These are phyloP conservation scores for Fusarium illudens DNA, from an alignment of 2,329 filamentous ascomycete species.

Conservation along the genomic window DNA sequence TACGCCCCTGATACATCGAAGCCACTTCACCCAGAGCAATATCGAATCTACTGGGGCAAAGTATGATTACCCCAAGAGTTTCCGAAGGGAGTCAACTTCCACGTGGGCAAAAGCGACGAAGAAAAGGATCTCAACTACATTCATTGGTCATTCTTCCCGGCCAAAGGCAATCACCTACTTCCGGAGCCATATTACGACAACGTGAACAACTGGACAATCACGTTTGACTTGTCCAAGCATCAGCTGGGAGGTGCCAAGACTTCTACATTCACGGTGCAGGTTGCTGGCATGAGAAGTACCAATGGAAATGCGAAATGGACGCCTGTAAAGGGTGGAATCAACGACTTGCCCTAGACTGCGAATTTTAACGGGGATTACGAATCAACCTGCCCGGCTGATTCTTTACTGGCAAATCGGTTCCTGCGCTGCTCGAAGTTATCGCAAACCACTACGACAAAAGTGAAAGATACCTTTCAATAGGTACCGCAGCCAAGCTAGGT, in stretches of 20 bases:
- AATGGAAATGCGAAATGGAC: conserved; percentile 36
- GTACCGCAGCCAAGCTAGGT: no score
- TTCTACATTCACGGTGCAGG: conserved; percentile 32
- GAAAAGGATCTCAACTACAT: conserved; percentile 65
- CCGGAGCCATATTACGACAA: conserved; percentile 52
- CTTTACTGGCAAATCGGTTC: conserved; percentile 55
- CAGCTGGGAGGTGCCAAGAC: conserved; percentile 47
- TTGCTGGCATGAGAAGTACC: conserved; percentile 20
- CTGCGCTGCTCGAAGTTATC: conserved; percentile 67
- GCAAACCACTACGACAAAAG: no score
- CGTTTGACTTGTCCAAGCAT: conserved; percentile 55
- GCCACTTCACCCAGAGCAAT: conserved; percentile 61
- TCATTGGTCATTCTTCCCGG: conserved; percentile 70
- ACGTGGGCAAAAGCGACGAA: conserved; percentile 60
- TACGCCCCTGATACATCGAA: conserved; percentile 56
- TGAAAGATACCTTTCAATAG: no score
- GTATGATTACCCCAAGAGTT: conserved; percentile 66
- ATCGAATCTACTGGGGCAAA: conserved; percentile 67
- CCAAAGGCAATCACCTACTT: conserved; percentile 57
- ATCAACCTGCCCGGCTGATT: conserved; percentile 63
- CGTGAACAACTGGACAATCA: conserved; percentile 67
- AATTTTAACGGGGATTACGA: conserved; percentile 49
- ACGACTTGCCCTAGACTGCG: conserved; percentile 40
- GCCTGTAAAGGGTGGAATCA: conserved; percentile 1
- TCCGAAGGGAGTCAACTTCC: conserved; percentile 63